Percentiles rank a stretch among this genome's conserved stretches.
These are phyloP conservation scores for Moniliella sp. DNA, from an alignment of 1,284 basidiomycete species.

Conservation along the genomic window DNA sequence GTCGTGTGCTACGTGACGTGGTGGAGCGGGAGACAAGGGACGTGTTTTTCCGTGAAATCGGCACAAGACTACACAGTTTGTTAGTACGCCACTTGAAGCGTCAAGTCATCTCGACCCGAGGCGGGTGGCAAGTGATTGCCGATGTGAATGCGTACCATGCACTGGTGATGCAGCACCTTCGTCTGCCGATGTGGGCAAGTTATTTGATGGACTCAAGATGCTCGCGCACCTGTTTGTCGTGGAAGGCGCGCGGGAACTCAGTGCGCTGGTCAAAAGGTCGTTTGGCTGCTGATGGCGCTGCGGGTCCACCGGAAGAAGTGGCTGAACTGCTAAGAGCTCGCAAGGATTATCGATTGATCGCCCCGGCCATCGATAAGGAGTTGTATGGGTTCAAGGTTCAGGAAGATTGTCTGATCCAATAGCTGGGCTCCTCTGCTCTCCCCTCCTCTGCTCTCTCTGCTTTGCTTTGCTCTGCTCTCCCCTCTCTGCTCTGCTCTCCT, in stretches of 20 bases:
- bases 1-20: constrained; percentile 68
- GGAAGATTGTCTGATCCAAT: not conserved
- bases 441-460: too few relatives aligned
- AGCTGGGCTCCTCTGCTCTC: too few relatives aligned
- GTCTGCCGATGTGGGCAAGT: constrained; percentile 56
- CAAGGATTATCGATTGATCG: constrained; percentile 23
- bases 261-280: too few relatives aligned
- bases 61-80: not conserved
- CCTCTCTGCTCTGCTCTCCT: too few relatives aligned
- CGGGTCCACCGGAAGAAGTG: not conserved
- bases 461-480: too few relatives aligned
- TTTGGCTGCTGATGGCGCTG: too few relatives aligned
- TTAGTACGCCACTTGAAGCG: constrained; percentile 93
- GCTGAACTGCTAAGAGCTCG: constrained; percentile 5
- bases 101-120: constrained; percentile 75
- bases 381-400: constrained; percentile 31
- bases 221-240: constrained; percentile 76
- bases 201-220: constrained; percentile 86
- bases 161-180: constrained; percentile 43
- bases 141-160: constrained; percentile 78
- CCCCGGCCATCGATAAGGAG: constrained; percentile 27
- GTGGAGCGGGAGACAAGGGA: constrained; percentile 93
- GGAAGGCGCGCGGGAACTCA: too few relatives aligned
- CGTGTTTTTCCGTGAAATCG: constrained; percentile 63
- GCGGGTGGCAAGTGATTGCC: constrained; percentile 84